Evolutionary conservation across 768 basidiomycete genomes (phyloP).

Genomic region (Pulveroboletus sp.): DNA sequence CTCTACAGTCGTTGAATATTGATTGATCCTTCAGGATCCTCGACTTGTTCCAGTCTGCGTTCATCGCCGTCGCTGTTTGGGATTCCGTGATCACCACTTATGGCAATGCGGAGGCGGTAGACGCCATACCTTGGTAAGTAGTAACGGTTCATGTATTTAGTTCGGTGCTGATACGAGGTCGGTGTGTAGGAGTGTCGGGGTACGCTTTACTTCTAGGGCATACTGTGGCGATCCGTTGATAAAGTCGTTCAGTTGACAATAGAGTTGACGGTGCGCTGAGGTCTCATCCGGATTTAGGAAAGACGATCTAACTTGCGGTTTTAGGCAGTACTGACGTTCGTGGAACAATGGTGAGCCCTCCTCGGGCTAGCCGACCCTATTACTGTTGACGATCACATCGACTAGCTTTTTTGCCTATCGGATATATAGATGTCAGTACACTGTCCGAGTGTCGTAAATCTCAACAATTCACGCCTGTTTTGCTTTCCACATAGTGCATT

Average conservation of each 20-base stretch:
- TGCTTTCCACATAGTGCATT: constrained; percentile 10
- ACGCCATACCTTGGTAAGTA: constrained; percentile 24
- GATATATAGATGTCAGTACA: constrained; percentile 20
- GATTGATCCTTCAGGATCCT: constrained; percentile 12
- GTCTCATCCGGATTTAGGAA: neutral
- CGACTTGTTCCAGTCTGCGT: constrained; percentile 22
- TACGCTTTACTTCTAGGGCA: constrained; percentile 3
- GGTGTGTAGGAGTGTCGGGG: constrained; percentile 21
- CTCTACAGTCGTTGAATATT: neutral
- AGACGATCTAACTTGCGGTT: neutral
- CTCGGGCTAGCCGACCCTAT: accelerated
- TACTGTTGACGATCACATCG: neutral
- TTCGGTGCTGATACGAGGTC: neutral
- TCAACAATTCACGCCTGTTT: neutral
- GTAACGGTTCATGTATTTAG: neutral
- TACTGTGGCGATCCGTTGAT: neutral
- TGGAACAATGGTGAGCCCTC: constrained; percentile 17
- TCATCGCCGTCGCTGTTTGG: constrained; percentile 22
- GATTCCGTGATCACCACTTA: constrained; percentile 19
- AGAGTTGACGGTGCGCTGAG: constrained; percentile 16
- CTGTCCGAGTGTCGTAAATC: neutral
- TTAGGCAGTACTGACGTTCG: constrained; percentile 25
- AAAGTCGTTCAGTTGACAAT: constrained; percentile 12
- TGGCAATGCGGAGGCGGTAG: constrained; percentile 8
- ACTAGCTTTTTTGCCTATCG: constrained; percentile 24